A percentile compares a stretch with the other conserved stretches of the same genome.
phyloP scores from a whole-genome alignment of 306 rosid genomes.

The Erythrophleum fordii region DNA sequence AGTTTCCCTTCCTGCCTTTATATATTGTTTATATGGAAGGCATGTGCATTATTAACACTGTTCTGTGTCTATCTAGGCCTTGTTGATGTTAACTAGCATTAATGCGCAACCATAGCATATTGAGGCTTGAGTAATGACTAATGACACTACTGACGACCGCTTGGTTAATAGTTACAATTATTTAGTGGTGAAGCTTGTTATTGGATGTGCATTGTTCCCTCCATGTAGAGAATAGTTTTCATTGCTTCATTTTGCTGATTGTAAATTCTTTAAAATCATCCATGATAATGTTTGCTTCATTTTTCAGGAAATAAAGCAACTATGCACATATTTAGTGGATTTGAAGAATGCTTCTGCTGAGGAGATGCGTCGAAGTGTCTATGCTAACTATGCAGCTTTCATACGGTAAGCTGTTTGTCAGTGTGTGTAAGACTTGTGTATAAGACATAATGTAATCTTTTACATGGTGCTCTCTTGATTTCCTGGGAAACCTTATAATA shows the following conservation, averaged over 20 bases:
- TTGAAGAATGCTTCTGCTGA: slow-evolving; percentile 93
- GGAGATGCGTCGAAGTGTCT: slow-evolving; percentile 97
- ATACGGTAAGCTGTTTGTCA: slow-evolving; percentile 69
- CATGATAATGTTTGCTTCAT: not conserved
- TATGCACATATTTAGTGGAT: slow-evolving; percentile 81
- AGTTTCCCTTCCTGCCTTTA: slow-evolving; percentile 11
- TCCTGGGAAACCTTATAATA: slow-evolving; percentile 16
- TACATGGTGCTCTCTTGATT: not conserved
- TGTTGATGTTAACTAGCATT: slow-evolving; percentile 1
- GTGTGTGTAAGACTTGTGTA: slow-evolving; percentile 24
- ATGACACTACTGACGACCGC: slow-evolving; percentile 3
- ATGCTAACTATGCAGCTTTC: slow-evolving; percentile 94
- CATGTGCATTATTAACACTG: not conserved
- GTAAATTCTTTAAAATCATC: not conserved
- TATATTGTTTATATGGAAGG: slow-evolving; percentile 12
- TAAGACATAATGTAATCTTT: not conserved
- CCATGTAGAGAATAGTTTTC: not conserved
- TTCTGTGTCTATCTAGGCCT: not conserved
- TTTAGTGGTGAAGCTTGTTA: slow-evolving; percentile 11
- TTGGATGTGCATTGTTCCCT: not conserved
- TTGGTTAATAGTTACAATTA: not conserved
- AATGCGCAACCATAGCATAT: not conserved
- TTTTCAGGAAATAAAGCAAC: slow-evolving; percentile 85
- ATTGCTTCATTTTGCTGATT: slow-evolving; percentile 22
- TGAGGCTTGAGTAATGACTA: slow-evolving; percentile 1